These are phyloP conservation scores for Leucaena leucocephala DNA, from an alignment of 306 rosid genomes.

Conservation along the genomic window DNA sequence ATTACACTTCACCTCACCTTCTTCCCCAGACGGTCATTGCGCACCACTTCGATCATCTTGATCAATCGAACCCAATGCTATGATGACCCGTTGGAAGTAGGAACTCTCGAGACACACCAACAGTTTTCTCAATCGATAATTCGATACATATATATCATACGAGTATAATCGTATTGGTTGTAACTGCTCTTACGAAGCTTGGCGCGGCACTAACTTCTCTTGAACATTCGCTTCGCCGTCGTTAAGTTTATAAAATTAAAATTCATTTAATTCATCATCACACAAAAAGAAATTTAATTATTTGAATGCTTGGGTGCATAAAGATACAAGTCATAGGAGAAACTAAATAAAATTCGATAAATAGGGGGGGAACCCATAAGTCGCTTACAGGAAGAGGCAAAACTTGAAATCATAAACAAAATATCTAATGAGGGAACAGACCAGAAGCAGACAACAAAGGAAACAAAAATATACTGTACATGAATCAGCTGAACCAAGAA, in stretches of 20 bases:
- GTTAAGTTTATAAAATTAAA: too few species aligned
- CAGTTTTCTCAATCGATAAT: not conserved
- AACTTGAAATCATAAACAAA: constrained; percentile 63
- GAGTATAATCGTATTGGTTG: not conserved
- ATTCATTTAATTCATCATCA: not conserved
- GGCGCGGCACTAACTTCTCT: not conserved
- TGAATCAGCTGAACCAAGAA: constrained; percentile 46
- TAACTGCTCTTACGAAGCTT: not conserved
- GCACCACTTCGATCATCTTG: constrained; percentile 91
- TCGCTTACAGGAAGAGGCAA: constrained; percentile 55
- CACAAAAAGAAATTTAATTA: not conserved
- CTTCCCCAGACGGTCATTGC: constrained; percentile 90
- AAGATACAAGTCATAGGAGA: not conserved
- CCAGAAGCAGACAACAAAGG: constrained; percentile 56
- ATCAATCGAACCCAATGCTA: constrained; percentile 25
- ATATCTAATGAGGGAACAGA: constrained; percentile 58
- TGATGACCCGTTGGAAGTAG: not conserved
- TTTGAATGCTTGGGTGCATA: not conserved
- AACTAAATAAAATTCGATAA: constrained; percentile 39
- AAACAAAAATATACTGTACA: constrained; percentile 87
- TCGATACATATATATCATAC: too few species aligned
- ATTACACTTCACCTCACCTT: constrained; percentile 95
- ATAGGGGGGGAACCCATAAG: constrained; percentile 44
- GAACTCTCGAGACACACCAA: not conserved
- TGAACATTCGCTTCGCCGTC: not conserved